Evolutionary conservation across 176 grass and related monocot species (phyloP), one percentile per base, ranked within the genome.

Genomic region (Zizania latifolia): DNA sequence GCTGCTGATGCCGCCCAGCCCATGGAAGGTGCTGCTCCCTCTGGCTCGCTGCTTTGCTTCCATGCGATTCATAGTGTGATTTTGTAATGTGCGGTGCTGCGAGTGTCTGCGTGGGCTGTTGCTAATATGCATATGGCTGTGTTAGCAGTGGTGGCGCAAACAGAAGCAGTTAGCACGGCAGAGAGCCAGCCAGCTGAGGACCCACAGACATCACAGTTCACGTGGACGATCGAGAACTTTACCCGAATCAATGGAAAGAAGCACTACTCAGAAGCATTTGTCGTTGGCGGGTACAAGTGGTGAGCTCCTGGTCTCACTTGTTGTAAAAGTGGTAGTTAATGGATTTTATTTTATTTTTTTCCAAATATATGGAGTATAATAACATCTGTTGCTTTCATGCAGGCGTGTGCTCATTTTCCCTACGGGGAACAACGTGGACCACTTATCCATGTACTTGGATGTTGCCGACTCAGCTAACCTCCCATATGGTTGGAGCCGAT

Each of bases 331-430:
- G 22, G 74, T 21, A 73, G 40, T 46, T 62, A 21, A 37, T 8
- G 13, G 13, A 3, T 32, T 68, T 66, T 27, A 13, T 21, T 4
- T 12, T 40, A 14, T 0, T 41, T 64, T 4, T 29, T 4, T 3
- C 19, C 23, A 41, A 61, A 45, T 71, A 26, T 31, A 65, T 48
- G 35, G 37, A 64, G 13, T 70, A 46, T 30, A 0, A 7, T 82
- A 58, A 88, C 41, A 26, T 63, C 37, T 19, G 9, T 44, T 6
- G 56, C n/a, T 62, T 40, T 76, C 37, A 60, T 48, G 58, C 82
- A 97, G 94, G 94, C 82, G 94, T 17, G 94, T 87, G 81, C 74
- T 97, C 54, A 89, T 97, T 82, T 97, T 97, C 59, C 90, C 94
- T 27, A 97, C 93, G 83, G 94, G 94, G 33, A 97, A 97, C 84